Percentiles rank a stretch among this genome's conserved stretches.
phyloP scores from a whole-genome alignment of 2,329 filamentous ascomycete species.

The Fusarium sp. region DNA sequence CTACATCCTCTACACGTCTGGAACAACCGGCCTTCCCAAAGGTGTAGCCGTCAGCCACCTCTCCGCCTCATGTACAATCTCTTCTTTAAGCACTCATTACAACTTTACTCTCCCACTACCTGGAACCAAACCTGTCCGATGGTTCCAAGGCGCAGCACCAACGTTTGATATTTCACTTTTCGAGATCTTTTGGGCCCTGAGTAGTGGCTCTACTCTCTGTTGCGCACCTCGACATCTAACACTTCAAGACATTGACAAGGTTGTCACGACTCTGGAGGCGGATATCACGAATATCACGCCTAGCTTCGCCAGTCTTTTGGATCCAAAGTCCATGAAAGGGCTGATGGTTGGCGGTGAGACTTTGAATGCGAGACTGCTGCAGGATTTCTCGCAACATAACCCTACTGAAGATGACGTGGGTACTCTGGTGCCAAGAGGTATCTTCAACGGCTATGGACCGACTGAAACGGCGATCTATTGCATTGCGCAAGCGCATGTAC shows the following conservation, averaged over 20 bases:
- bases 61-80: slow-evolving; percentile 14
- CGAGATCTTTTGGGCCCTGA: slow-evolving; percentile 23
- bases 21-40: slow-evolving; percentile 21
- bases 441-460: slow-evolving; percentile 26
- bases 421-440: neutral
- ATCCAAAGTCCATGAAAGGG: neutral
- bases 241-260: slow-evolving; percentile 19
- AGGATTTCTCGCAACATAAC: slow-evolving; percentile 5
- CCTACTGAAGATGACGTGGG: fast-evolving
- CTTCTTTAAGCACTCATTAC: slow-evolving; percentile 7
- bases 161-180: slow-evolving; percentile 28
- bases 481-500: slow-evolving; percentile 17
- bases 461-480: slow-evolving; percentile 21
- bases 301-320: slow-evolving; percentile 15
- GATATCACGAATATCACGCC: slow-evolving; percentile 30
- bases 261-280: neutral
- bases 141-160: slow-evolving; percentile 25
- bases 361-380: slow-evolving; percentile 11
- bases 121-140: neutral
- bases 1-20: slow-evolving; percentile 22
- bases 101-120: neutral
- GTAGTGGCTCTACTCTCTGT: slow-evolving; percentile 22
- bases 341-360: slow-evolving; percentile 33
- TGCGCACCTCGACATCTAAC: slow-evolving; percentile 12
- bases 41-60: slow-evolving; percentile 22